phyloP scores from a whole-genome alignment of 2,329 filamentous ascomycete species.

The Lojkania enalia region DNA sequence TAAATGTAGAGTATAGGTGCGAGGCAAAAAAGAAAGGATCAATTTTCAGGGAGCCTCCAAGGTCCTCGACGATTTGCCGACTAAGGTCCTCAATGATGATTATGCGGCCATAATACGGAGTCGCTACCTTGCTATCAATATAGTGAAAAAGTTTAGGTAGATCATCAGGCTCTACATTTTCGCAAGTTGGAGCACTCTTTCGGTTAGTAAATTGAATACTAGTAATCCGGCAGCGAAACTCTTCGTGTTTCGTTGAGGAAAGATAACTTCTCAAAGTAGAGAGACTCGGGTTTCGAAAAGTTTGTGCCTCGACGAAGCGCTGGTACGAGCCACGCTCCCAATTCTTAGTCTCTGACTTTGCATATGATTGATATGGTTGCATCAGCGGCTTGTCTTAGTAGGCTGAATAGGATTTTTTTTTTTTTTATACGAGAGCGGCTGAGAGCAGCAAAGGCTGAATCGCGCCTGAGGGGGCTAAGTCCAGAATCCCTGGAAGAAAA shows the following conservation, averaged over 20 bases:
- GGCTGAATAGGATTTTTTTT: too few relatives aligned
- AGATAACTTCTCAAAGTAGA: neutral
- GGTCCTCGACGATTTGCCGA: constrained; percentile 46
- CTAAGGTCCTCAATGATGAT: constrained; percentile 50
- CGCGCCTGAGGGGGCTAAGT: too few relatives aligned
- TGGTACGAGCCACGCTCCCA: too few relatives aligned
- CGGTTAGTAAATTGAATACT: neutral
- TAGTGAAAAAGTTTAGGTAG: neutral
- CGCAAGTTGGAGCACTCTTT: neutral
- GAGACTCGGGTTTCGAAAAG: neutral
- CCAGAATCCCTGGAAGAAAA: too few relatives aligned
- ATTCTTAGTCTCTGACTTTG: too few relatives aligned
- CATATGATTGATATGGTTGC: too few relatives aligned
- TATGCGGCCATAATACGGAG: constrained; percentile 11
- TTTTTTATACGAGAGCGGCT: too few relatives aligned
- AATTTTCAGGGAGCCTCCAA: constrained; percentile 46
- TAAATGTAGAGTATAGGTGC: constrained; percentile 37
- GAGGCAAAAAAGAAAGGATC: constrained; percentile 51
- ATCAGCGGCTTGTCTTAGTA: too few relatives aligned
- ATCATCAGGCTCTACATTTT: neutral
- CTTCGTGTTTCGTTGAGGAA: neutral
- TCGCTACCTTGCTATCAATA: neutral
- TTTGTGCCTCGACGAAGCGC: neutral
- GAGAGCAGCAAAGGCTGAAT: too few relatives aligned
- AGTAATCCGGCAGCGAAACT: neutral